Percentiles rank a stretch among this genome's conserved stretches.
Evolutionary conservation across 345 rosid genomes (phyloP).

Genomic region (Citrus inodora): DNA sequence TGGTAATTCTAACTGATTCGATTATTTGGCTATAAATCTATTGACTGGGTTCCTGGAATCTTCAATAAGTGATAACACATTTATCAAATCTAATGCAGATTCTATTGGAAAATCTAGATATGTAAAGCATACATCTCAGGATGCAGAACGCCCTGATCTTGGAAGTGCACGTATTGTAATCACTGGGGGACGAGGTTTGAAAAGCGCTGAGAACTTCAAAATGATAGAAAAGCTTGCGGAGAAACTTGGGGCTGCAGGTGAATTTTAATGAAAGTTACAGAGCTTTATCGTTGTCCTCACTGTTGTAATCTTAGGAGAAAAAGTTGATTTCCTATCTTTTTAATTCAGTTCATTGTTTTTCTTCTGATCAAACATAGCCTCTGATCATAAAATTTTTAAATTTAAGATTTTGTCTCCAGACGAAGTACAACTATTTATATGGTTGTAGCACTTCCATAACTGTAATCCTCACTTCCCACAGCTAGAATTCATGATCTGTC

Average conservation of each 20-base stretch:
- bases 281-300: not conserved
- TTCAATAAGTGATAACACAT: not conserved
- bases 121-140: slow-evolving; percentile 62
- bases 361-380: not conserved
- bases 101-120: slow-evolving; percentile 63
- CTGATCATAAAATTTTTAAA: not conserved
- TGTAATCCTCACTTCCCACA: not conserved
- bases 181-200: slow-evolving; percentile 90
- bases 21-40: not conserved
- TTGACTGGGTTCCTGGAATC: not conserved
- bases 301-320: not conserved
- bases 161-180: slow-evolving; percentile 85
- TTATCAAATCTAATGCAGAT: slow-evolving; percentile 37
- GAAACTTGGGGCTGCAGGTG: slow-evolving; percentile 97
- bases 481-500: not conserved
- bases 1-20: not conserved
- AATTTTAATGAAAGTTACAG: not conserved
- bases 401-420: not conserved
- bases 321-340: not conserved
- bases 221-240: slow-evolving; percentile 95
- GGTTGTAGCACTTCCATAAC: not conserved
- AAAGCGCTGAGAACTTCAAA: slow-evolving; percentile 88
- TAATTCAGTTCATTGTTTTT: not conserved
- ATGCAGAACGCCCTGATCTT: slow-evolving; percentile 93
- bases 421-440: not conserved